phyloP scores from a whole-genome alignment of 768 basidiomycete genomes.

The Pulveroboletus sp. region DNA sequence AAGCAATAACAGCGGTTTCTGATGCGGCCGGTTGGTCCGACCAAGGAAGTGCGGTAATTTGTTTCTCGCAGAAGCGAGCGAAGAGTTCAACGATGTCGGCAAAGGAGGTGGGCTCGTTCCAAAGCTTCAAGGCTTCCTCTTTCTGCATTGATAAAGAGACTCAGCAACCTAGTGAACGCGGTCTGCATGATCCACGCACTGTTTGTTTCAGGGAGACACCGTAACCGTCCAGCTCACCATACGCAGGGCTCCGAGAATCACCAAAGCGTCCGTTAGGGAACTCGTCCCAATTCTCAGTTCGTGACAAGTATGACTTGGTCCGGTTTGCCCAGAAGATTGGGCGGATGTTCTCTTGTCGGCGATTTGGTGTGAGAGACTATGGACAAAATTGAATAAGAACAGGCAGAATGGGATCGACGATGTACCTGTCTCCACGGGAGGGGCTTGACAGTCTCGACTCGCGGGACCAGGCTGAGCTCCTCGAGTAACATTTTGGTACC shows the following conservation, averaged over 20 bases:
- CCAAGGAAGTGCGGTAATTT: conserved; percentile 86
- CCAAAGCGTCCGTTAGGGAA: conserved; percentile 99
- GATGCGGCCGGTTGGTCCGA: conserved; percentile 82
- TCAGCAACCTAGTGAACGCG: conserved; percentile 2
- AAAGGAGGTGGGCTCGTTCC: conserved; percentile 74
- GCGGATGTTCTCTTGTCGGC: conserved; percentile 88
- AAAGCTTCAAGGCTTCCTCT: conserved; percentile 81
- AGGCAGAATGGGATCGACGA: conserved; percentile 3
- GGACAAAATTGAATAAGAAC: conserved; percentile 5
- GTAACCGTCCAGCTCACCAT: conserved; percentile 96
- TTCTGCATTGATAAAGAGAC: conserved; percentile 49
- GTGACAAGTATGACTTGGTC: conserved; percentile 88
- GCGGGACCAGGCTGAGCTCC: conserved; percentile 83
- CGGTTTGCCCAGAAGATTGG: conserved; percentile 99
- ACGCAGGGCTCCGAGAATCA: conserved; percentile 95
- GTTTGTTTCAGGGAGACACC: conserved; percentile 90
- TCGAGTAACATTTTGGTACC: conserved; percentile 94
- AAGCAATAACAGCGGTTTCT: conserved; percentile 80
- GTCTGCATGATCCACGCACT: conserved; percentile 38
- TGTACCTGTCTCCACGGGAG: conserved; percentile 93
- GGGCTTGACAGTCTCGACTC: conserved; percentile 89
- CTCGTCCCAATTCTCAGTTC: conserved; percentile 99
- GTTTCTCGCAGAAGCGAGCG: conserved; percentile 71
- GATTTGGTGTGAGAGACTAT: conserved; percentile 86
- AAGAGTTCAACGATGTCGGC: conserved; percentile 73